Percentiles rank a stretch among this genome's conserved stretches.
phyloP scores from a whole-genome alignment of 805 yeast species.

The Saccharomycopsis selenospora region DNA sequence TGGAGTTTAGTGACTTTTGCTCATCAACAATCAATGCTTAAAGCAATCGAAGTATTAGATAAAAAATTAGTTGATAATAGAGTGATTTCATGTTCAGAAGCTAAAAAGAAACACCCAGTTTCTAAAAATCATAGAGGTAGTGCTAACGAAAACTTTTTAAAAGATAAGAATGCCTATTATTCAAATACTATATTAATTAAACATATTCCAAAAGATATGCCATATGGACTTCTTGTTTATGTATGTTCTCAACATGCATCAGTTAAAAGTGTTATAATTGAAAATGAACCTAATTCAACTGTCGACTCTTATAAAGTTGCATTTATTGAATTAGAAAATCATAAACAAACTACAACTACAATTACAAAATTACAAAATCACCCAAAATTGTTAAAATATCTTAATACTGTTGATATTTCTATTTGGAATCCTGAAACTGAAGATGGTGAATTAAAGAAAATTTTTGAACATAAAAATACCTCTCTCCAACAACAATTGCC shows the following conservation, averaged over 20 bases:
- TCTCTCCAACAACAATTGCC: neutral
- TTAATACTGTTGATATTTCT: neutral
- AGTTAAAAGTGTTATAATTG: conserved; percentile 11
- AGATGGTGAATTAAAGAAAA: neutral
- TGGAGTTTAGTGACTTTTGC: conserved; percentile 40
- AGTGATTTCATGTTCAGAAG: conserved; percentile 27
- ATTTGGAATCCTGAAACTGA: neutral
- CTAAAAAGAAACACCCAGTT: conserved; percentile 24
- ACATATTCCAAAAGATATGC: conserved; percentile 7
- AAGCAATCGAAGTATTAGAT: conserved; percentile 31
- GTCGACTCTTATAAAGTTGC: neutral
- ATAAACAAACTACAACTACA: conserved; percentile 2
- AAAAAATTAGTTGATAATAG: conserved; percentile 26
- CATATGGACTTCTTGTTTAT: conserved; percentile 6
- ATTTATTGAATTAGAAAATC: conserved; percentile 11
- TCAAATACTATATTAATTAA: conserved; percentile 6
- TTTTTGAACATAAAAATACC: neutral
- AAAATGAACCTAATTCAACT: conserved; percentile 1
- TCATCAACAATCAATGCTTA: conserved; percentile 29
- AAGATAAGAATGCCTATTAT: neutral
- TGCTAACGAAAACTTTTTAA: neutral
- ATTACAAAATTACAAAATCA: conserved; percentile 3
- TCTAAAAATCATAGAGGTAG: conserved; percentile 15
- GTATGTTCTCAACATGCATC: conserved; percentile 14
- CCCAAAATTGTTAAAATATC: neutral